Conservation (phyloP, 2,329 filamentous ascomycete species). For the Cercospora beticola region DNA sequence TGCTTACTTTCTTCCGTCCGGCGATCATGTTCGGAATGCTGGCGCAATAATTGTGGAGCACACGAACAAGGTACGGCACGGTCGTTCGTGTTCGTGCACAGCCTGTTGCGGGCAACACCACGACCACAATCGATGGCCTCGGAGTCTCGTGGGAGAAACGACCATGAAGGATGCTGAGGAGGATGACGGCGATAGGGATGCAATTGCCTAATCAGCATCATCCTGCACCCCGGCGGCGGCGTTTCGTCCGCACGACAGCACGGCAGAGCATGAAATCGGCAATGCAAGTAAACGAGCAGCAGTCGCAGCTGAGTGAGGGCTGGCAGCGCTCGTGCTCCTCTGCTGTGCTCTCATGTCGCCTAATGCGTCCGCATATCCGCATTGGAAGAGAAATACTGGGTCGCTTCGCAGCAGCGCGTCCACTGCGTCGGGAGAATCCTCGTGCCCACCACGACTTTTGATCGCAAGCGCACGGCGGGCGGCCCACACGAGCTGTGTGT, state of each 20-base stretch:
- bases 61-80: background rate
- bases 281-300: conserved; percentile 19
- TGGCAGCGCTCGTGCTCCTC: background rate
- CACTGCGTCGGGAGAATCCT: background rate
- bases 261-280: conserved; percentile 9
- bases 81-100: background rate
- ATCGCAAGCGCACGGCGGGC: background rate
- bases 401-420: background rate
- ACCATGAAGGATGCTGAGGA: background rate
- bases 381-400: background rate
- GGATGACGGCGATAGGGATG: background rate
- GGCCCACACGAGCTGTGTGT: background rate
- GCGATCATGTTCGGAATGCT: conserved; percentile 13
- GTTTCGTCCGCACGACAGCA: background rate
- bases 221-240: background rate
- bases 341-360: background rate
- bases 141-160: background rate
- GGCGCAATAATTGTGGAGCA: conserved; percentile 13
- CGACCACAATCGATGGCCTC: background rate
- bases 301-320: background rate
- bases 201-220: background rate
- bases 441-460: conserved; percentile 4
- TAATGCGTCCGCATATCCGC: background rate
- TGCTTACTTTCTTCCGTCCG: background rate
- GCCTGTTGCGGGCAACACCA: background rate